phyloP scores from a whole-genome alignment of 176 grass and related monocot genomes.

The Carex scoparia region DNA sequence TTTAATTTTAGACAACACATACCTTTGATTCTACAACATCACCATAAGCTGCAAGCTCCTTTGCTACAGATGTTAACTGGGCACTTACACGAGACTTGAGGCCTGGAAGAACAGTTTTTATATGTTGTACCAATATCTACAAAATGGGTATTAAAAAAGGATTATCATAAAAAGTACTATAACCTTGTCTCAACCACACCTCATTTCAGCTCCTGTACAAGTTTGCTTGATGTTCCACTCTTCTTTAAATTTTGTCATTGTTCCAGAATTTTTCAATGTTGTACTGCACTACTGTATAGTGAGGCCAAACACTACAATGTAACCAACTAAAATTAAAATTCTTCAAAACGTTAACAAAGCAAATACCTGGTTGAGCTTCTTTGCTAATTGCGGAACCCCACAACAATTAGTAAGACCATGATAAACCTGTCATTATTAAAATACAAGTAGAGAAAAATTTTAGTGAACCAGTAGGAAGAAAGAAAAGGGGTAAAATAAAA shows the following conservation, averaged over 20 bases:
- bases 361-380: conserved; percentile 90
- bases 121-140: conserved; percentile 99
- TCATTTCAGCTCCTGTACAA: not conserved
- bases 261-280: not conserved
- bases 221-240: not conserved
- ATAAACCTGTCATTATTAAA: conserved; percentile 59
- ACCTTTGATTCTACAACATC: conserved; percentile 93
- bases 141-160: conserved; percentile 21
- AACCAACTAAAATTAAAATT: not conserved
- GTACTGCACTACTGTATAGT: not conserved
- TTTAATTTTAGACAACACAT: conserved; percentile 3
- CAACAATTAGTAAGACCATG: conserved; percentile 84
- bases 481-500: not conserved
- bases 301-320: not conserved
- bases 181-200: not conserved
- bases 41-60: conserved; percentile 89
- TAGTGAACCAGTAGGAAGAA: conserved; percentile 17
- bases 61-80: conserved; percentile 76
- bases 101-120: conserved; percentile 75
- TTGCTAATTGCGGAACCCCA: conserved; percentile 88
- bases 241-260: not conserved
- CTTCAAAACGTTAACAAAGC: conserved; percentile 2
- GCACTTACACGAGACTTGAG: conserved; percentile 85
- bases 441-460: not conserved
- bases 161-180: not conserved